phyloP scores from a whole-genome alignment of 208 protist species.

The Trypanosoma scelopori region DNA sequence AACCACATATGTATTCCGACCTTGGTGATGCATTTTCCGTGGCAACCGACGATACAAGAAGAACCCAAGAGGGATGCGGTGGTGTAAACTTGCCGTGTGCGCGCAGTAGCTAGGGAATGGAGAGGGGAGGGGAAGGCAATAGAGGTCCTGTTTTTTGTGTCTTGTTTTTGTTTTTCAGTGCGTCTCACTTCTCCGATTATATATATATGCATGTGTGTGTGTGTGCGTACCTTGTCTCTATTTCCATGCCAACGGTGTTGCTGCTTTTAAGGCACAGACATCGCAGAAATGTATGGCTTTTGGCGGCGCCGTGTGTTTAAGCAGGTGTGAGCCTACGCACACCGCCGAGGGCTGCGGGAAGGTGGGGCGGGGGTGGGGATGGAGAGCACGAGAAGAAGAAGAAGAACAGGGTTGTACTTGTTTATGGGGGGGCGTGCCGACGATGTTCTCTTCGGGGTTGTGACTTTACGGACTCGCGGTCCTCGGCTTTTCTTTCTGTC shows the following conservation, averaged over 20 bases:
- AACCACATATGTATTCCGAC: slow-evolving; percentile 4
- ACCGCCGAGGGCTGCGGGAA: background rate
- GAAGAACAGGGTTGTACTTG: slow-evolving; percentile 1
- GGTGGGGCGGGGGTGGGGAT: too few species aligned
- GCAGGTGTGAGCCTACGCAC: too few species aligned
- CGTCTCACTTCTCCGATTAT: background rate
- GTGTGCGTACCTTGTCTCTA: slow-evolving; percentile 17
- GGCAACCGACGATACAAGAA: slow-evolving; percentile 1
- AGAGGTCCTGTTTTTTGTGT: background rate
- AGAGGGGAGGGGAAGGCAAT: background rate
- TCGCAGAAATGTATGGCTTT: too few species aligned
- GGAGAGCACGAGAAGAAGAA: too few species aligned
- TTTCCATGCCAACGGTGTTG: slow-evolving; percentile 7
- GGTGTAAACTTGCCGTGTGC: too few species aligned
- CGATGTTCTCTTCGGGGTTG: too few species aligned
- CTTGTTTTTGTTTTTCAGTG: background rate
- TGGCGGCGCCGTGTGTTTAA: too few species aligned
- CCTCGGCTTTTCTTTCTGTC: too few species aligned
- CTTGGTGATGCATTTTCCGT: background rate
- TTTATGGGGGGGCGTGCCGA: background rate
- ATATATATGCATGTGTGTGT: slow-evolving; percentile 9
- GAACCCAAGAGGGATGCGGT: background rate
- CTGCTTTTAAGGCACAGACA: too few species aligned
- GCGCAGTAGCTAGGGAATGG: too few species aligned
- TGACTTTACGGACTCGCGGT: too few species aligned